These are phyloP conservation scores for Mycena indigotica DNA, from an alignment of 768 basidiomycete genomes.

Conservation along the genomic window DNA sequence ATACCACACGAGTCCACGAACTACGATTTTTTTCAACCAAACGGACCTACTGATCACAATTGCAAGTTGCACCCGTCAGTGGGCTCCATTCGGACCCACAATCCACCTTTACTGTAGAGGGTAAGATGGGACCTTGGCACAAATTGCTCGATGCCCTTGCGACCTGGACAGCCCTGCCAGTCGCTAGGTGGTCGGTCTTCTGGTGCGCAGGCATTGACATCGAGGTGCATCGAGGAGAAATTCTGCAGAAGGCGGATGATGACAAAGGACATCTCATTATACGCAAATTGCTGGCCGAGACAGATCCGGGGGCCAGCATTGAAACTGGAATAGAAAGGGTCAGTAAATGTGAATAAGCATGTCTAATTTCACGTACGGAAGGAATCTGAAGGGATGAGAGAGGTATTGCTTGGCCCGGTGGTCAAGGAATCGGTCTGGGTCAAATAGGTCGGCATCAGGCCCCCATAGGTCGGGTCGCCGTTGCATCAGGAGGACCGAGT, in stretches of 20 bases:
- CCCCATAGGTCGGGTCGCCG: slow-evolving; percentile 49
- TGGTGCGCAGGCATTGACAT: slow-evolving; percentile 33
- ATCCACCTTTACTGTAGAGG: too few species aligned
- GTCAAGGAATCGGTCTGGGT: slow-evolving; percentile 56
- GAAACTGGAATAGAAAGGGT: too few species aligned
- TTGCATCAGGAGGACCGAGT: slow-evolving; percentile 38
- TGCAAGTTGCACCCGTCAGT: too few species aligned
- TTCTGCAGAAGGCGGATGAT: slow-evolving; percentile 42
- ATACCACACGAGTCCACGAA: too few species aligned
- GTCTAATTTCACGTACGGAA: slow-evolving; percentile 28
- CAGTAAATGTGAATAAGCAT: neutral
- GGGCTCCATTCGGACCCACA: too few species aligned
- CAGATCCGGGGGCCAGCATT: slow-evolving; percentile 55
- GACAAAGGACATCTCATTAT: slow-evolving; percentile 21
- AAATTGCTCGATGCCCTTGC: slow-evolving; percentile 35
- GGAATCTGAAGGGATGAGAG: slow-evolving; percentile 51
- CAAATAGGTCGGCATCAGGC: slow-evolving; percentile 49
- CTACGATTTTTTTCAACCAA: too few species aligned
- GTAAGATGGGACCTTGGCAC: slow-evolving; percentile 38
- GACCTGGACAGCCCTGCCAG: slow-evolving; percentile 33
- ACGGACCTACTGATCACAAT: too few species aligned
- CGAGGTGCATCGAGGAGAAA: slow-evolving; percentile 38
- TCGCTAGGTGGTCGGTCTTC: slow-evolving; percentile 34
- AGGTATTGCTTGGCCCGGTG: slow-evolving; percentile 44
- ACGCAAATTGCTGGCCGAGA: slow-evolving; percentile 19